Evolutionary conservation across 441 rosid genomes (phyloP), one percentile per base, ranked within the genome.

Genomic region (Adansonia rubrostipa): DNA sequence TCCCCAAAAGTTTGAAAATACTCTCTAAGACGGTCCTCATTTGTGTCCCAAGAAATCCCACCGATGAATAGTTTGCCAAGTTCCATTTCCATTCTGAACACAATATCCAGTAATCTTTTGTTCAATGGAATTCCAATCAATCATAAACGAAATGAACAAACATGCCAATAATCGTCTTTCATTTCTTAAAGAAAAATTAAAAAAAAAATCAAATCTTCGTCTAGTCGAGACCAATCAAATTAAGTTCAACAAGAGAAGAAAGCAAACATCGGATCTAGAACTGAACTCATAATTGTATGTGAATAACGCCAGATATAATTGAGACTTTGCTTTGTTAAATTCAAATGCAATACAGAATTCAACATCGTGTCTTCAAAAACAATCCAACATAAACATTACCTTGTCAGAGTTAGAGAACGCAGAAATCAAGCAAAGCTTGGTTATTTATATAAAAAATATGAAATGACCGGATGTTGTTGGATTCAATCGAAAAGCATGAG

Each of bases 31-130:
- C 95, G 91, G 45, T 89, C 95, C 85, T 91, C 95, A 71, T 84
- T 91, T 14, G 95, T 91, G 83, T 89, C 95, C 95, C 95, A 91
- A 13, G 95, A 91, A 79, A 91, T 91, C 81, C 95, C 95, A 80
- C 95, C 95, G 42, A 91, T 74, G 83, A 91, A 91, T 42, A 91
- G 89, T 86, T 91, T 91, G 76, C 90, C 87, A 22, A 84, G 84
- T 80, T 89, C 95, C 89, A 88, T 87, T 77, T 89, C 89, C 89
- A 87, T 91, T 78, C 89, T 87, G 81, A 63, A 83, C 36, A 80
- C 40, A 57, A 58, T 76, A 82, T 69, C n/a, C 51, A 45, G 66
- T 14, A 73, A 73, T 57, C 63, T 47, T 33, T 33, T 3, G 53
- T 45, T 17, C 80, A 79, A 53, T 13, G 44, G 17, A 50, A 64